Base-by-base conservation (phyloP, 116 monocot species). In the Cymodocea nodosa region DNA sequence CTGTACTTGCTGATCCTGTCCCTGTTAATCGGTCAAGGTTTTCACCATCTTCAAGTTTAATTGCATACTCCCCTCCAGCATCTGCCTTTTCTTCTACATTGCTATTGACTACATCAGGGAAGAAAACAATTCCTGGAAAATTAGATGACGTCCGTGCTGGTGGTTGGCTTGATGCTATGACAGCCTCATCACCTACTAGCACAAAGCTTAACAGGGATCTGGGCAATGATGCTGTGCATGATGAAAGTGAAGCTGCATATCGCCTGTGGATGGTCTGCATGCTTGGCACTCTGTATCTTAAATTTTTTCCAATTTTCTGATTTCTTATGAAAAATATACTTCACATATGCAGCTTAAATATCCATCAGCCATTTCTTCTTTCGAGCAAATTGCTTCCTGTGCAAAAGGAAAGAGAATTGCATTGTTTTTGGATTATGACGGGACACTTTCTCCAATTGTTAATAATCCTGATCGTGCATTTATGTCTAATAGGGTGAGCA, bases 391-490 rank as follows among this genome's bases (percentile, higher is more conserved):
- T 35, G 63, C 66, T 37, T 58, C 39, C 50, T 56, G 51, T 75
- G 83, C 80, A 2, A 77, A 79, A 62, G 82, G 78, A 16, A 84
- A 87, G 67, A 65, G 68, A 61, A 73, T 92, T 40, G 85, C 77
- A 8, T 68, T 92, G 72, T 92, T 92, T 67, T 69, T 92, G 50
- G 92, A 87, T 69, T 87, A 92, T 57, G 92, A 92, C 60, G 92
- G 92, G 54, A 92, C 92, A n/a, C 87, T 92, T 40, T 83, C 92
- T 6, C 87, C 84, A 15, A 92, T 92, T 62, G 92, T 92, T 5
- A 72, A 82, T 67, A 77, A 83, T 51, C 92, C 92, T 24, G 92
- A 92, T 17, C 69, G 59, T 75, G 92, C 92, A 62, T 73, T 85
- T 73, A 92, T 92, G 92, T 78, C 87, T n/a, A 77, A 66, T 61